Base-by-base conservation (phyloP, 257 asterid species). In the Agastache rugosa region DNA sequence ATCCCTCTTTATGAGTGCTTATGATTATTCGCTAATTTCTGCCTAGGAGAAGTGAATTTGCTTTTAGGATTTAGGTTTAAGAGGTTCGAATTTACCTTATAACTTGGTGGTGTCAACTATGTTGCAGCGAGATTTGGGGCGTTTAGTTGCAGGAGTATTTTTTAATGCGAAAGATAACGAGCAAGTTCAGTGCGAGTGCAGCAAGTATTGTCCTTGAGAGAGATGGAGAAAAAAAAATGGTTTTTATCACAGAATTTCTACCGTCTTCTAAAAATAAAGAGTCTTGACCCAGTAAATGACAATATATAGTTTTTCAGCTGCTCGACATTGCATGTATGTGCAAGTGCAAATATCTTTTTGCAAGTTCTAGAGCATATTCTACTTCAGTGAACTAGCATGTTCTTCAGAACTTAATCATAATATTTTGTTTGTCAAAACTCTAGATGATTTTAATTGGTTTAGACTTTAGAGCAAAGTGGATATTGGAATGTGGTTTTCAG, bases 61-160 rank as follows among this genome's bases (percentile, higher is more conserved):
- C 37, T 41, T 10, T 19, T 63, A 0, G 62, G 23, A 37, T 15
- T 55, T 45, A 67, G 56, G 70, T 41, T 44, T 45, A 61, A 31
- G 66, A 67, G 74, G 41, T 42, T 35, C 27, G 47, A 19, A 44
- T 55, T 48, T 25, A 50, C 63, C 56, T 23, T 73, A 69, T 50
- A 20, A 25, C 67, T 37, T 51, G 69, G 20, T 62, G 27, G 29
- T 25, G 4, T 51, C 19, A 17, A 34, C 47, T 17, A 34, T 48
- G 20, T 61, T 15, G 61, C 19, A 29, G 64, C 63, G 39, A 42
- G 69, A 58, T 47, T 59, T 37, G 29, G 75, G 67, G 79, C 15
- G 16, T 73, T 66, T 60, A 11, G 29, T 47, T 54, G 35, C 44
- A 16, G 15, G n/a, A 25, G 44, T 9, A 20, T 35, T 56, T 42